Conservation (phyloP, 164 flowering plant genomes). For the Buxus sempervirens region DNA sequence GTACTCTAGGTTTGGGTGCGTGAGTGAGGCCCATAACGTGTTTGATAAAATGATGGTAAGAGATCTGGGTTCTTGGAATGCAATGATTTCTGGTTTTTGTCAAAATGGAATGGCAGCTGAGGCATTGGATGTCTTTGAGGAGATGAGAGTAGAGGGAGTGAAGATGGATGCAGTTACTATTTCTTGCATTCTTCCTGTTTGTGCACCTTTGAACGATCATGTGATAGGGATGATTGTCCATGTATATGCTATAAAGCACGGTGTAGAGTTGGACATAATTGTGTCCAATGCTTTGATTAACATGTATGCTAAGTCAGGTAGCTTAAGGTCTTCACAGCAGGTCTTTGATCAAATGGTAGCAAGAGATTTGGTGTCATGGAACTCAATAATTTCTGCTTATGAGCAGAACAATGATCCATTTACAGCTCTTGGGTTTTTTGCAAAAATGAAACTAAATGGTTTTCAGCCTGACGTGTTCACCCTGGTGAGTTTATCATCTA, state of each 20-base stretch:
- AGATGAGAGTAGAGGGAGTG: conserved; percentile 36
- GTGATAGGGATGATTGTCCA: conserved; percentile 29
- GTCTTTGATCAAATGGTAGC: conserved; percentile 37
- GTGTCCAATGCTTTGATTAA: conserved; percentile 51
- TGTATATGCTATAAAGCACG: conserved; percentile 40
- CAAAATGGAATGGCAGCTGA: conserved; percentile 31
- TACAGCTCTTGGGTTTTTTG: conserved; percentile 26
- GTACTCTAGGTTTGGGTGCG: conserved; percentile 42
- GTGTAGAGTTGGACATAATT: conserved; percentile 34
- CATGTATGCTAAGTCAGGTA: conserved; percentile 47
- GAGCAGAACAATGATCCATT: conserved; percentile 42
- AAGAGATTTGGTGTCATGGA: conserved; percentile 48
- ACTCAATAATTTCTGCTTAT: conserved; percentile 49
- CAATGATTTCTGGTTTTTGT: conserved; percentile 46
- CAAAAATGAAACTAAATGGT: conserved; percentile 32
- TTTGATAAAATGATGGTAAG: conserved; percentile 42
- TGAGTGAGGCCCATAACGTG: conserved; percentile 30
- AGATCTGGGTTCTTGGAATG: conserved; percentile 55
- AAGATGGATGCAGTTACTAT: conserved; percentile 41
- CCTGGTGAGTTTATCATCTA: conserved; percentile 47
- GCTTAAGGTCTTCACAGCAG: conserved; percentile 24
- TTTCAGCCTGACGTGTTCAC: conserved; percentile 41
- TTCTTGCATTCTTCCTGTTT: conserved; percentile 37
- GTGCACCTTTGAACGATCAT: conserved; percentile 32
- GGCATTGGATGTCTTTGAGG: conserved; percentile 32